Percentiles rank a stretch among this genome's conserved stretches.
These are phyloP conservation scores for Thermothielavioides terrestris DNA, from an alignment of 495 filamentous ascomycete species.

Conservation along the genomic window DNA sequence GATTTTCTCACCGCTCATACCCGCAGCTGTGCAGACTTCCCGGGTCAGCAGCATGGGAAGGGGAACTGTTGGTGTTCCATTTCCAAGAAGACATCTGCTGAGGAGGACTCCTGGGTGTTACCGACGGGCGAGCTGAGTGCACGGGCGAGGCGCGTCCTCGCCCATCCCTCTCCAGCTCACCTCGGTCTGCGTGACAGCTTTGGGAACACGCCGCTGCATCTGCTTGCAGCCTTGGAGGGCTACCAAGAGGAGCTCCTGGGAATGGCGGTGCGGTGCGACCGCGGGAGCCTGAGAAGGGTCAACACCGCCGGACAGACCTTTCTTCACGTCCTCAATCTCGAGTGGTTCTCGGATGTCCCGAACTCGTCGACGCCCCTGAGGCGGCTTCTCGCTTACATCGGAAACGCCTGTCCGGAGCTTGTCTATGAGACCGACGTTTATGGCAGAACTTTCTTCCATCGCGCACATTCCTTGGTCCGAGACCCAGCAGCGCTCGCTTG, in stretches of 20 bases:
- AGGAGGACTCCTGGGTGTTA: constrained; percentile 16
- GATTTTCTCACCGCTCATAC: constrained; percentile 31
- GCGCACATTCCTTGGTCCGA: constrained; percentile 20
- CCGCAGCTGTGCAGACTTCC: constrained; percentile 21
- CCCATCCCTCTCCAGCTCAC: constrained; percentile 14
- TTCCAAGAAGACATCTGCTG: constrained; percentile 15
- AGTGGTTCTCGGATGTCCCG: constrained; percentile 27
- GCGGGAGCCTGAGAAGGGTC: constrained; percentile 4
- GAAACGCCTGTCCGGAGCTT: constrained; percentile 19
- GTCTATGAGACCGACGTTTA: constrained; percentile 35
- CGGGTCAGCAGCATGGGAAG: constrained; percentile 23
- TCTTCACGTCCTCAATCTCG: constrained; percentile 35
- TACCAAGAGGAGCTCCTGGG: constrained; percentile 24
- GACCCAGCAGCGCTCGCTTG: constrained; percentile 5
- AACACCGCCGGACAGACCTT: constrained; percentile 43
- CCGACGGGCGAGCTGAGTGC: constrained; percentile 15
- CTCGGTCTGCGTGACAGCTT: constrained; percentile 27
- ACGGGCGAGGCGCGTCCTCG: constrained; percentile 12
- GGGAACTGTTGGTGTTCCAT: constrained; percentile 36
- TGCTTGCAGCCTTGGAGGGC: constrained; percentile 27
- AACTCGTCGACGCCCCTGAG: constrained; percentile 11
- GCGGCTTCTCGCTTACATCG: constrained; percentile 23
- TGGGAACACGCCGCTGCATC: constrained; percentile 39
- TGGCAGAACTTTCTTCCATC: constrained; percentile 39
- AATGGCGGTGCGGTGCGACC: constrained; percentile 17